phyloP scores from a whole-genome alignment of 2,329 filamentous ascomycete species.

The Colletotrichum sp. region DNA sequence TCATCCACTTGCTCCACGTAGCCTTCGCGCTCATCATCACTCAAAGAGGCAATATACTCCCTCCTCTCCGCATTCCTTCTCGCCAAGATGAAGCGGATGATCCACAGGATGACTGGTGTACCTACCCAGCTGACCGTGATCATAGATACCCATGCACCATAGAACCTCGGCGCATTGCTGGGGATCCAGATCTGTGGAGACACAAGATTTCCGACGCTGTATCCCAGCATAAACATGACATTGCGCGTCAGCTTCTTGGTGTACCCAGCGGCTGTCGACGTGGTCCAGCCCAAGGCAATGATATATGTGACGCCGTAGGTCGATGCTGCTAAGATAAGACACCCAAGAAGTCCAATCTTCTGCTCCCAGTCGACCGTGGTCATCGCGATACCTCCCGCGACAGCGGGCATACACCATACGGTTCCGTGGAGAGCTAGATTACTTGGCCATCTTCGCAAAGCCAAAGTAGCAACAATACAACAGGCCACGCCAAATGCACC shows the following conservation, averaged over 20 bases:
- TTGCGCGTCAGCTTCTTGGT: constrained; percentile 49
- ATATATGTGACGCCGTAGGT: constrained; percentile 40
- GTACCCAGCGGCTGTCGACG: constrained; percentile 39
- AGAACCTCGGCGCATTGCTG: constrained; percentile 32
- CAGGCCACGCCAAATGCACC: constrained; percentile 36
- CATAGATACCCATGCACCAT: constrained; percentile 34
- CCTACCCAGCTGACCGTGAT: constrained; percentile 37
- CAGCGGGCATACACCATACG: constrained; percentile 35
- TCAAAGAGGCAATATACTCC: constrained; percentile 30
- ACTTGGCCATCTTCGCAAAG: constrained; percentile 32
- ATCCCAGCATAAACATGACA: constrained; percentile 42
- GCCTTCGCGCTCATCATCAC: constrained; percentile 23
- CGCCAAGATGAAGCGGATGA: constrained; percentile 36
- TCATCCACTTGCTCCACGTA: constrained; percentile 35
- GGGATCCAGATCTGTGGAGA: constrained; percentile 39
- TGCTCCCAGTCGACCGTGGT: constrained; percentile 31
- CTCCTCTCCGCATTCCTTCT: constrained; percentile 33
- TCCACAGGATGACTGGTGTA: constrained; percentile 35
- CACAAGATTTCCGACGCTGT: constrained; percentile 38
- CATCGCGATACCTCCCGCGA: constrained; percentile 34
- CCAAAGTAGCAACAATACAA: constrained; percentile 35
- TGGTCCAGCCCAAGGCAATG: constrained; percentile 40
- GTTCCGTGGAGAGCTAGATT: constrained; percentile 33
- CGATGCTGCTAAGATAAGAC: constrained; percentile 31
- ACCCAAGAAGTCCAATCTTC: constrained; percentile 32